These are phyloP conservation scores for Xylariaceae sp. DNA, from an alignment of 2,329 filamentous ascomycete species.

Conservation along the genomic window DNA sequence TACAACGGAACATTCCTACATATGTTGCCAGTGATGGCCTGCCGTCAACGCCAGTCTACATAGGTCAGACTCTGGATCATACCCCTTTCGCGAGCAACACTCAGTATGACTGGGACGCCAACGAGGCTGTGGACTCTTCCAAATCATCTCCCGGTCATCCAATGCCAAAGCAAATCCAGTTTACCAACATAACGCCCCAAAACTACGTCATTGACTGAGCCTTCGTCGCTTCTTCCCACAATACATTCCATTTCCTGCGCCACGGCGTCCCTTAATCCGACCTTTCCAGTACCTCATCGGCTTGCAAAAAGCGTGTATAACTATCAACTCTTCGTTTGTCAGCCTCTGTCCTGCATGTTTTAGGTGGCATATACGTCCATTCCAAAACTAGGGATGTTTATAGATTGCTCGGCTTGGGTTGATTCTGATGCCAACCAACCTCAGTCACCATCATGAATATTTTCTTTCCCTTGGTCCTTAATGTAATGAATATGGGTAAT, in stretches of 20 bases:
- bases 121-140: slow-evolving; percentile 40
- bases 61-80: slow-evolving; percentile 39
- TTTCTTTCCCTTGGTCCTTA: slow-evolving; percentile 16
- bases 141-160: slow-evolving; percentile 37
- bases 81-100: slow-evolving; percentile 37
- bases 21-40: slow-evolving; percentile 46
- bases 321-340: too few relatives aligned
- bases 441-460: neutral
- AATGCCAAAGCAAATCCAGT: slow-evolving; percentile 44
- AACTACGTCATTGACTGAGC: slow-evolving; percentile 32
- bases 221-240: neutral
- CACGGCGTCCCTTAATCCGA: neutral
- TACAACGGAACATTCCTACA: slow-evolving; percentile 39
- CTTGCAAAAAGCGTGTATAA: too few relatives aligned
- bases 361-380: neutral
- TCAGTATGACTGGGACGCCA: slow-evolving; percentile 52
- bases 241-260: neutral
- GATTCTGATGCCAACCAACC: neutral
- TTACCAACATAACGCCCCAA: slow-evolving; percentile 45
- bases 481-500: slow-evolving; percentile 30
- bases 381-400: neutral
- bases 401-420: too few relatives aligned
- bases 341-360: neutral
- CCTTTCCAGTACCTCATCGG: neutral
- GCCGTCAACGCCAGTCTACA: slow-evolving; percentile 48